These are phyloP conservation scores for Pilatotrama ljubarskyi DNA, from an alignment of 768 basidiomycete species.

Conservation along the genomic window DNA sequence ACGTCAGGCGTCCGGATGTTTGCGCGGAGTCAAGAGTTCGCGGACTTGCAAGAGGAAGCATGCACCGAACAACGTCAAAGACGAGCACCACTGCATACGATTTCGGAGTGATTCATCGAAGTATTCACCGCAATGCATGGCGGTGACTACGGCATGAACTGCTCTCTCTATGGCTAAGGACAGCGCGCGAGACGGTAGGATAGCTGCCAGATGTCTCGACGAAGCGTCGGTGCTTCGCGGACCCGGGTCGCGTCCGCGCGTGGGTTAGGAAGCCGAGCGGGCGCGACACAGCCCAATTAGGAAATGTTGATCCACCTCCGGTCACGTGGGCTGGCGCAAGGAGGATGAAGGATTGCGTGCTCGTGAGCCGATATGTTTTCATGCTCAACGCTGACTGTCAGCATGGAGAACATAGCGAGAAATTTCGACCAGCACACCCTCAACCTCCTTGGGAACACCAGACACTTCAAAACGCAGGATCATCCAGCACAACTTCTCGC, in stretches of 20 bases:
- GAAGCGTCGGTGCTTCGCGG: not conserved
- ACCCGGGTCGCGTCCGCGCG: not conserved
- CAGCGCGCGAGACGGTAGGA: too few species aligned
- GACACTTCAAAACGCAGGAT: not conserved
- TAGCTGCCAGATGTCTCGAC: not conserved
- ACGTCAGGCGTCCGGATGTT: too few species aligned
- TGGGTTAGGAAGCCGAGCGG: not conserved
- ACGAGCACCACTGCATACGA: too few species aligned
- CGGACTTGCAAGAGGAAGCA: too few species aligned
- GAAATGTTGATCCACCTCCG: not conserved
- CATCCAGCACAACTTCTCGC: not conserved
- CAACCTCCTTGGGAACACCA: not conserved
- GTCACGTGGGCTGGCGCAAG: slow-evolving; percentile 17
- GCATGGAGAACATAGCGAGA: slow-evolving; percentile 2
- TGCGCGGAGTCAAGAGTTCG: too few species aligned
- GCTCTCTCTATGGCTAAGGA: too few species aligned
- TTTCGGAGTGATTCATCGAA: too few species aligned
- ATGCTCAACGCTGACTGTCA: slow-evolving; percentile 1
- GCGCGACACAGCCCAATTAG: slow-evolving; percentile 3
- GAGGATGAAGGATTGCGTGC: slow-evolving; percentile 15
- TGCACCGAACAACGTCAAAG: too few species aligned
- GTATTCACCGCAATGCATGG: too few species aligned
- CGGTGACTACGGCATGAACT: too few species aligned
- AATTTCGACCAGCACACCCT: not conserved
- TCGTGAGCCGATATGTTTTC: slow-evolving; percentile 15